Conservation (phyloP, 2,329 filamentous ascomycete genomes). For the Chaetomiaceae sp. region DNA sequence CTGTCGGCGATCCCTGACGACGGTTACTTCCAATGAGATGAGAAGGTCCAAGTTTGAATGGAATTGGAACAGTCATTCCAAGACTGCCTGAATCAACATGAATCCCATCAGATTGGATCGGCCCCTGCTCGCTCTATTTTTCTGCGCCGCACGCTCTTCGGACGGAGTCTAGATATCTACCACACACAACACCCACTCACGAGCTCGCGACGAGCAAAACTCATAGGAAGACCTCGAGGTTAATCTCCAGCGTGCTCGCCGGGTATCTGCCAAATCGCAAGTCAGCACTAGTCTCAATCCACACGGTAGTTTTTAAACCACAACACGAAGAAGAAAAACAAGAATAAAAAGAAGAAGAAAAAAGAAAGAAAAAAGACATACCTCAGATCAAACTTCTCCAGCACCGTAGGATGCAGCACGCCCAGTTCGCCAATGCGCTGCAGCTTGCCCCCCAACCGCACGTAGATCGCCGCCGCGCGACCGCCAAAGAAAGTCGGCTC, state of each 20-base stretch:
- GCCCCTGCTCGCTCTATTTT: constrained; percentile 5
- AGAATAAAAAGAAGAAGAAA: too few relatives aligned
- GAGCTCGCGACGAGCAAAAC: neutral
- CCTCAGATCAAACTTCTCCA: constrained; percentile 89
- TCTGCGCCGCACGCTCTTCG: neutral
- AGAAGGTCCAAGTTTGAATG: too few relatives aligned
- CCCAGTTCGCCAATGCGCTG: constrained; percentile 82
- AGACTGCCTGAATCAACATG: neutral
- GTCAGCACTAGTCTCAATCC: constrained; percentile 10
- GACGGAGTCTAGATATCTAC: constrained; percentile 2
- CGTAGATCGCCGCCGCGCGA: constrained; percentile 77
- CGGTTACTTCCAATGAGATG: too few relatives aligned
- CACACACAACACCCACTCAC: too few relatives aligned
- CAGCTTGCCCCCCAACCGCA: constrained; percentile 68
- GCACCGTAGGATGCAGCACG: constrained; percentile 84
- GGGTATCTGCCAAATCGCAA: constrained; percentile 57
- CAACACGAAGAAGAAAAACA: too few relatives aligned
- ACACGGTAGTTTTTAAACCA: neutral
- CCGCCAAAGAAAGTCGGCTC: constrained; percentile 89
- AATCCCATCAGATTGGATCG: neutral
- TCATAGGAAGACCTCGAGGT: constrained; percentile 86
- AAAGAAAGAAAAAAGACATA: too few relatives aligned
- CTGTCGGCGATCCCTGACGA: too few relatives aligned
- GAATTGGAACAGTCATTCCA: too few relatives aligned
- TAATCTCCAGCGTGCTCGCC: constrained; percentile 89